These are phyloP conservation scores for Lyophyllum semitale DNA, from an alignment of 768 basidiomycete species.

Conservation along the genomic window DNA sequence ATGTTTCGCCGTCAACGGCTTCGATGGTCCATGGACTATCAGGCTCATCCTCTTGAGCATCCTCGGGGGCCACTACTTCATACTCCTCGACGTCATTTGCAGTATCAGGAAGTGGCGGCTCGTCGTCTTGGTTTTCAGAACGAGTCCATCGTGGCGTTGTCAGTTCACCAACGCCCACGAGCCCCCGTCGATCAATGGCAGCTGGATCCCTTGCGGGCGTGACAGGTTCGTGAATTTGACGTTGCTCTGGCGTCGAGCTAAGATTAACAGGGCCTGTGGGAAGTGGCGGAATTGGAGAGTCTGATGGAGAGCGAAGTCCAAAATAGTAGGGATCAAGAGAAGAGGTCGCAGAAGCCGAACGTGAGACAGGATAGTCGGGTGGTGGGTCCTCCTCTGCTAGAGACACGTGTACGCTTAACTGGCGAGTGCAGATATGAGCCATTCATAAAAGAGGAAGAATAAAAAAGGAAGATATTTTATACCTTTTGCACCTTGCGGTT, in stretches of 20 bases:
- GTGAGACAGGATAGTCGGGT: conserved; percentile 51
- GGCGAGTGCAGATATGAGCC: conserved; percentile 13
- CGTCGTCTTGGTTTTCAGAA: conserved; percentile 42
- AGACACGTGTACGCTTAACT: conserved; percentile 37
- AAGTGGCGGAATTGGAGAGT: conserved; percentile 59
- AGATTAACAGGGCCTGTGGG: conserved; percentile 41
- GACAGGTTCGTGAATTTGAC: conserved; percentile 49
- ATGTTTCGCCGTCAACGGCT: conserved; percentile 77
- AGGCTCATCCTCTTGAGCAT: conserved; percentile 54
- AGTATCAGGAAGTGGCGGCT: conserved; percentile 25
- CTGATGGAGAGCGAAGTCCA: conserved; percentile 67
- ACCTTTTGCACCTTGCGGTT: conserved; percentile 35
- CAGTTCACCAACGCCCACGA: conserved; percentile 95
- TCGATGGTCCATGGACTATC: conserved; percentile 92
- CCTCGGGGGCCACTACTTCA: conserved; percentile 41
- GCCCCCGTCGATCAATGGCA: conserved; percentile 78
- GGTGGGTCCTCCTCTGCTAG: conserved; percentile 37
- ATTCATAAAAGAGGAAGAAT: conserved; percentile 18
- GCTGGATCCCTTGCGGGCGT: conserved; percentile 81
- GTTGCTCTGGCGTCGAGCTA: conserved; percentile 66
- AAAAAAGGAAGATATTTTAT: conserved; percentile 17
- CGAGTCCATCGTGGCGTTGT: conserved; percentile 93
- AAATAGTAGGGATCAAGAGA: conserved; percentile 92
- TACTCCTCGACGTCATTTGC: conserved; percentile 38
- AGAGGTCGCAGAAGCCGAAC: conserved; percentile 75